A percentile compares a stretch with the other conserved stretches of the same genome.
Conservation (phyloP, 176 grass and related monocot genomes). For the Carex littledalei region DNA sequence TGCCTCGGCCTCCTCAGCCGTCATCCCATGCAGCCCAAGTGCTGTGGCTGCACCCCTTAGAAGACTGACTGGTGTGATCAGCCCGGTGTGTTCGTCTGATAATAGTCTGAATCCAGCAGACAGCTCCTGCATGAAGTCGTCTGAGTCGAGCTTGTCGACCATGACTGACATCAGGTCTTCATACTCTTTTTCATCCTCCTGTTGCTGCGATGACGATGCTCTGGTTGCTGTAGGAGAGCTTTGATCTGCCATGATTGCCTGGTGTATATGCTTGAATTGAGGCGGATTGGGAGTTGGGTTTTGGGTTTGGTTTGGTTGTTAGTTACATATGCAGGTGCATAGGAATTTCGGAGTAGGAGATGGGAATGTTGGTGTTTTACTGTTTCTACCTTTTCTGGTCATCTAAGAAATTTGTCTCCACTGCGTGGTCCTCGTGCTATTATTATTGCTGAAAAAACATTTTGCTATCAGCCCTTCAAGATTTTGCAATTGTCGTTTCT, state of each 20-base stretch:
- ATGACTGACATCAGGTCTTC: conserved; percentile 80
- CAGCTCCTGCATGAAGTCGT: conserved; percentile 55
- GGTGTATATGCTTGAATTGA: background rate
- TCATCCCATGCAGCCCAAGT: conserved; percentile 48
- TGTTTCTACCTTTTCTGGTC: background rate
- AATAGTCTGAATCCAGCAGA: conserved; percentile 59
- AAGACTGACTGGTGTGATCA: conserved; percentile 64
- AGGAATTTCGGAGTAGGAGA: background rate
- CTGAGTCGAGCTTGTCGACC: conserved; percentile 46
- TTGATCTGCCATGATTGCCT: conserved; percentile 12
- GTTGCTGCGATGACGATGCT: background rate
- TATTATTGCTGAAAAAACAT: background rate
- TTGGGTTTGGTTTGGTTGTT: background rate
- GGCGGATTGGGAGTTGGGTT: background rate
- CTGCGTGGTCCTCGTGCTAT: conserved; percentile 17
- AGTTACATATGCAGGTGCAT: background rate
- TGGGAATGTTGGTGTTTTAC: background rate
- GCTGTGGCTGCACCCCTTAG: conserved; percentile 29
- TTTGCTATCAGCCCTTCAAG: background rate
- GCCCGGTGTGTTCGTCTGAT: conserved; percentile 41
- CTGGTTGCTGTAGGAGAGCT: background rate
- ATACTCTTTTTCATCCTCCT: conserved; percentile 25
- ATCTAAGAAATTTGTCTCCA: background rate
- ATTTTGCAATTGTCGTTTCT: background rate
- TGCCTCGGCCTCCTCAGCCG: conserved; percentile 42